Conservation (phyloP, 768 basidiomycete species). For the Suillus sp. region DNA sequence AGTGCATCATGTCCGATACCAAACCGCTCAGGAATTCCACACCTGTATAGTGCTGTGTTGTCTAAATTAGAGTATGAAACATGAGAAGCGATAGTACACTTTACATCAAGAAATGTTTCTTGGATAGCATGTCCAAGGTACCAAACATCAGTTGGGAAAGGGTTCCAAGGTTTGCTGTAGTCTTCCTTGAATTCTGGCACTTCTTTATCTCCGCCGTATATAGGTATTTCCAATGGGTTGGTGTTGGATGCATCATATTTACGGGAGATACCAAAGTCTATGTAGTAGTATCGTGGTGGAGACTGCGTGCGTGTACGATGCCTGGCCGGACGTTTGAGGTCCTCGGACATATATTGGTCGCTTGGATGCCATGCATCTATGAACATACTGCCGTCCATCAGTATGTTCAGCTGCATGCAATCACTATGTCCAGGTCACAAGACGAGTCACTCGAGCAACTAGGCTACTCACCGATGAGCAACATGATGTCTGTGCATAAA, state of each 20-base stretch:
- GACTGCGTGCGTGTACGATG: slow-evolving; percentile 31
- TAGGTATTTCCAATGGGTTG: slow-evolving; percentile 28
- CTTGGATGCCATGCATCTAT: slow-evolving; percentile 31
- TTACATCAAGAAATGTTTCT: slow-evolving; percentile 35
- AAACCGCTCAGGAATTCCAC: slow-evolving; percentile 31
- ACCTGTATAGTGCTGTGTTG: neutral
- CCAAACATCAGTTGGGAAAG: slow-evolving; percentile 48
- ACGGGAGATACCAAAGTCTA: slow-evolving; percentile 41
- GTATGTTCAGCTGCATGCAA: slow-evolving; percentile 35
- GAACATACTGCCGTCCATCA: slow-evolving; percentile 33
- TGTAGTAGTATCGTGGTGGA: slow-evolving; percentile 36
- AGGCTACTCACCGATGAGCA: slow-evolving; percentile 38
- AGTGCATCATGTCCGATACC: slow-evolving; percentile 36
- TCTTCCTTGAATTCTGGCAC: slow-evolving; percentile 41
- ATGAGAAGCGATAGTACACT: neutral
- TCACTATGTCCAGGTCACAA: slow-evolving; percentile 31
- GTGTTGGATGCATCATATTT: slow-evolving; percentile 30
- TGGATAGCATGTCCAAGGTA: slow-evolving; percentile 43
- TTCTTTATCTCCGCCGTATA: slow-evolving; percentile 44
- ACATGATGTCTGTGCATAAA: slow-evolving; percentile 41
- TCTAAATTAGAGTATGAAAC: neutral
- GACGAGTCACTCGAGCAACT: neutral
- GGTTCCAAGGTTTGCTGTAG: slow-evolving; percentile 30
- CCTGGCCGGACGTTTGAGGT: slow-evolving; percentile 25
- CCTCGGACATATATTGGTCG: neutral